Evolutionary conservation across 2,329 filamentous ascomycete species (phyloP), one percentile per base, ranked within the genome.

Genomic region (Orbilia ellipsospora): DNA sequence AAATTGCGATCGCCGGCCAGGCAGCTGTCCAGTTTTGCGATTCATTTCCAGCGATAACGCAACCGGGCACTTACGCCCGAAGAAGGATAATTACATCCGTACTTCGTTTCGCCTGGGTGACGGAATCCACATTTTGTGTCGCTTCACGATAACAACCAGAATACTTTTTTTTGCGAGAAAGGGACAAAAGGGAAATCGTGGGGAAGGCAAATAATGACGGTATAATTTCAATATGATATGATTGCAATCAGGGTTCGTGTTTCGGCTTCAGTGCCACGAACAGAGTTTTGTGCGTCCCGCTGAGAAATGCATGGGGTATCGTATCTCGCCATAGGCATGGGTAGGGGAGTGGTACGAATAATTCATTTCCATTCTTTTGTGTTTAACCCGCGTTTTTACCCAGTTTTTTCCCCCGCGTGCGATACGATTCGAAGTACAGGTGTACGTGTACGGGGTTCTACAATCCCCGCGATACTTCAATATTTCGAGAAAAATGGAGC

Each of bases 1-100:
- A 50, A 70, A 70, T 69, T 70, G 66, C 50, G 66, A 70, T 70
- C 66, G 42, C 26, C 44, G 18, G 26, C 23, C 56, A 68, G 65
- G 56, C 65, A 69, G 56, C 57, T 42, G 56, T 56, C 16, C 48
- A 28, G 18, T 45, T 55, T 56, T n/a, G 44, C 44, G 13, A 42
- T 61, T 50, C 20, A 10, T 52, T 23, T 15, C n/a, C 12, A 23
- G 5, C 16, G 20, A n/a, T 52, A 23, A 18, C n/a, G n/a, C 20
- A 23, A 52, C 12, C 18, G 5, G 12, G 3, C 16, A 52, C 3
- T n/a, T n/a, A n/a, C n/a, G n/a, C n/a, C n/a, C n/a, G 2, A 48
- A 48, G 7, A 6, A n/a, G 44, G 16, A 52, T 18, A n/a, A 15
- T 52, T 52, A 20, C 8, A 13, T 52, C 23, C 4, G 23, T 23